Evolutionary conservation across 31 red algal species (phyloP).

Genomic region (Asparagopsis taxiformis): DNA sequence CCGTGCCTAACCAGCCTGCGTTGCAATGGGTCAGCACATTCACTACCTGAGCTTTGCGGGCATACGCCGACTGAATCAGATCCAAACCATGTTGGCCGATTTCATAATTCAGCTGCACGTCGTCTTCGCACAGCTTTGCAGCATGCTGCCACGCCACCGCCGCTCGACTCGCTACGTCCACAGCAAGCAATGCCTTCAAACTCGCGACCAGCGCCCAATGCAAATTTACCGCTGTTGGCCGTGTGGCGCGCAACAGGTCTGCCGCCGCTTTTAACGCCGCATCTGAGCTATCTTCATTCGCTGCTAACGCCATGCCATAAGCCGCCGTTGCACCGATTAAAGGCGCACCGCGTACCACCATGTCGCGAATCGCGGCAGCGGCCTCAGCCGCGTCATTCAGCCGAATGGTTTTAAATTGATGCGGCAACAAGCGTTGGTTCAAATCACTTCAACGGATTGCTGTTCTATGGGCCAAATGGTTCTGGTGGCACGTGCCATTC

Average conservation of each 20-base stretch:
- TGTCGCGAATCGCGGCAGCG: slow-evolving; percentile 54
- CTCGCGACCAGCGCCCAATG: slow-evolving; percentile 64
- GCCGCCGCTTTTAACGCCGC: background rate
- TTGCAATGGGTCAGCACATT: slow-evolving; percentile 72
- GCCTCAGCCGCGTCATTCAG: slow-evolving; percentile 13
- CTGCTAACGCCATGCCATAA: slow-evolving; percentile 42
- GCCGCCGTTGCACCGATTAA: slow-evolving; percentile 69
- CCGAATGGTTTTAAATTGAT: background rate
- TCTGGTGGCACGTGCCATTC: too few species aligned
- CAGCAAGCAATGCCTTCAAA: background rate
- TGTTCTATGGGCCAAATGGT: too few species aligned
- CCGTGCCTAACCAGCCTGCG: slow-evolving; percentile 61
- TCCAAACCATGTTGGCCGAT: slow-evolving; percentile 50
- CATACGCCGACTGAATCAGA: slow-evolving; percentile 23
- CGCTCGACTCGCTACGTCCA: background rate
- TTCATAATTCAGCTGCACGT: slow-evolving; percentile 9
- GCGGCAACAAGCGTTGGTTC: slow-evolving; percentile 62
- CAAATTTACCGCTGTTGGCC: slow-evolving; percentile 78
- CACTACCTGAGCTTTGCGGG: too few species aligned
- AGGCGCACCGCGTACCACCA: slow-evolving; percentile 78
- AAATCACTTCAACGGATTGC: slow-evolving; percentile 11
- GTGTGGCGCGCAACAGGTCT: slow-evolving; percentile 8
- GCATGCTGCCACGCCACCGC: slow-evolving; percentile 14
- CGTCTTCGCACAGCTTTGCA: slow-evolving; percentile 15
- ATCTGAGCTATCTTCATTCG: background rate